Percentiles rank a stretch among this genome's conserved stretches.
Evolutionary conservation across 1,284 basidiomycete genomes (phyloP).

Genomic region (Cerioporus squamosus): DNA sequence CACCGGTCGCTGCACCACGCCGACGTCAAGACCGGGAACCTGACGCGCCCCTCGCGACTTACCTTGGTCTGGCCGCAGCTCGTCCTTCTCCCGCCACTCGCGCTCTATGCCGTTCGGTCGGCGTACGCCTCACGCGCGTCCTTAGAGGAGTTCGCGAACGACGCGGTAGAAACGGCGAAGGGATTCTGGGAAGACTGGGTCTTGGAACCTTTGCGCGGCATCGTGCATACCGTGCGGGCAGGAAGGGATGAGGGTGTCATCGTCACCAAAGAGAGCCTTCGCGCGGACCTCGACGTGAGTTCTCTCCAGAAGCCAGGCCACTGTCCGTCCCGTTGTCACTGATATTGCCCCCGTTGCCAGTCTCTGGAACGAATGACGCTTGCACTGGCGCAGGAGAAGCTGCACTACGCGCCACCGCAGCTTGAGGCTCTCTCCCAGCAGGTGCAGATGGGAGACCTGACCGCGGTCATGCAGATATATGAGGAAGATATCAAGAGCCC

Average conservation of each 20-base stretch:
- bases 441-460: conserved; percentile 85
- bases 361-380: conserved; percentile 94
- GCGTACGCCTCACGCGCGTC: conserved; percentile 57
- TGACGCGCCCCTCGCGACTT: conserved; percentile 62
- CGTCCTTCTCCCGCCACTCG: conserved; percentile 65
- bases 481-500: conserved; percentile 92
- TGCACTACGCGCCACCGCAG: conserved; percentile 64
- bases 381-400: conserved; percentile 82
- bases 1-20: conserved; percentile 37
- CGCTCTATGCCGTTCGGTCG: conserved; percentile 50
- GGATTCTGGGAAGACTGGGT: conserved; percentile 89
- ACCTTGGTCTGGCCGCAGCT: conserved; percentile 71
- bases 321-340: too few species aligned
- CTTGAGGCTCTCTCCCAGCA: conserved; percentile 68
- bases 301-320: too few species aligned
- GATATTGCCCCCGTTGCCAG: conserved; percentile 42
- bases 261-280: conserved; percentile 77
- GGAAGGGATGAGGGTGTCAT: conserved; percentile 78
- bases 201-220: conserved; percentile 83
- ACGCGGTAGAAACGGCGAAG: conserved; percentile 70
- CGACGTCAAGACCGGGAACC: conserved; percentile 39
- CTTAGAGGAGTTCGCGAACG: conserved; percentile 57
- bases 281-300: conserved; percentile 78
- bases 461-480: conserved; percentile 87
- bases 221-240: conserved; percentile 82